These are phyloP conservation scores for Ophiobolus disseminans DNA, from an alignment of 2,329 filamentous ascomycete species.

Conservation along the genomic window DNA sequence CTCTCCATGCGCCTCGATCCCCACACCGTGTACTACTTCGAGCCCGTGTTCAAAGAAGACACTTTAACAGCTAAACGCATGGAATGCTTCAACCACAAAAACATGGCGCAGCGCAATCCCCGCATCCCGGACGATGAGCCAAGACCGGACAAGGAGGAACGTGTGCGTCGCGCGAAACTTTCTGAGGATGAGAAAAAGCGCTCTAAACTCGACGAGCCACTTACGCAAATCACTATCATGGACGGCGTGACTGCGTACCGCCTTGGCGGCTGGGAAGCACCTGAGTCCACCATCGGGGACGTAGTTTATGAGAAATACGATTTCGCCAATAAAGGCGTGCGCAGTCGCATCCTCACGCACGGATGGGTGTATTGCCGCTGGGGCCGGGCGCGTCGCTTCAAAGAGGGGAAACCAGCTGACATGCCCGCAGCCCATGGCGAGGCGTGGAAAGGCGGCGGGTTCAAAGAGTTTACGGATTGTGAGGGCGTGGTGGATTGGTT, in stretches of 20 bases:
- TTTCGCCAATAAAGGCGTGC: constrained; percentile 13
- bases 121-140: neutral
- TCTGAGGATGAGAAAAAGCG: constrained; percentile 15
- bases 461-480: constrained; percentile 33
- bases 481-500: constrained; percentile 23
- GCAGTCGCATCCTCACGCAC: constrained; percentile 20
- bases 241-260: constrained; percentile 33
- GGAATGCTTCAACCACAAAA: constrained; percentile 26
- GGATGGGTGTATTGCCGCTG: constrained; percentile 39
- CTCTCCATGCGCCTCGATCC: constrained; percentile 34
- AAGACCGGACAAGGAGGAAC: neutral
- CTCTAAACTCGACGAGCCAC: constrained; percentile 15
- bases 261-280: constrained; percentile 34
- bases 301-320: neutral
- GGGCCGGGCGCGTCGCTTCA: constrained; percentile 21
- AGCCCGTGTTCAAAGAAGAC: constrained; percentile 36
- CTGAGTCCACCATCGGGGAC: neutral
- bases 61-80: constrained; percentile 17
- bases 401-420: constrained; percentile 10
- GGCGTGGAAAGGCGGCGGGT: constrained; percentile 29
- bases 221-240: constrained; percentile 33
- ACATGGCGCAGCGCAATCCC: constrained; percentile 18
- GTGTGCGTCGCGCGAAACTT: constrained; percentile 2
- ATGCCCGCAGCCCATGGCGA: constrained; percentile 26
- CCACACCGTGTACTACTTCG: constrained; percentile 38